Percentiles rank a stretch among this genome's conserved stretches.
These are phyloP conservation scores for Phyllosticta citribraziliensis DNA, from an alignment of 2,329 filamentous ascomycete genomes.

Conservation along the genomic window DNA sequence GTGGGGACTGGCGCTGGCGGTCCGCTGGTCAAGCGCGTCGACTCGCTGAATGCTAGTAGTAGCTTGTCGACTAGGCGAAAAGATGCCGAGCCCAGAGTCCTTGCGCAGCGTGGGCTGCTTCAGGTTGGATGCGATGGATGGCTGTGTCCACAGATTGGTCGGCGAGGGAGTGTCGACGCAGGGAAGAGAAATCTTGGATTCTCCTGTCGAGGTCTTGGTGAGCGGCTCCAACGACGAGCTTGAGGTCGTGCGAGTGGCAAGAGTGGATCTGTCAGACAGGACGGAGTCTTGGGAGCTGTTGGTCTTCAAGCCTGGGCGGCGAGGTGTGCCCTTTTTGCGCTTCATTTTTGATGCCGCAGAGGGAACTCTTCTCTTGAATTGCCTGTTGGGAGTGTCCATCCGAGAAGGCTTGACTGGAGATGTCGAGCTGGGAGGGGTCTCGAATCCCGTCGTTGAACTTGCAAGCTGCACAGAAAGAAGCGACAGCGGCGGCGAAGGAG, in stretches of 20 bases:
- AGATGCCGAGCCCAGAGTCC: constrained; percentile 1
- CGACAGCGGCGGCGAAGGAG: background rate
- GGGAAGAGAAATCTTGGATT: background rate
- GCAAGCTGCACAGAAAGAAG: background rate
- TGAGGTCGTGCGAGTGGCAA: background rate
- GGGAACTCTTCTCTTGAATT: background rate
- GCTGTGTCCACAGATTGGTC: background rate
- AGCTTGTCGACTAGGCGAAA: constrained; percentile 2
- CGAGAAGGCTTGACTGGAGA: constrained; percentile 1
- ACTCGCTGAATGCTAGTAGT: constrained; percentile 5
- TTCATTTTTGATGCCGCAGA: background rate
- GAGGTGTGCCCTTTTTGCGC: background rate
- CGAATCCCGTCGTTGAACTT: background rate
- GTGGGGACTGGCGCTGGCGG: background rate
- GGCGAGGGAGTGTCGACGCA: background rate
- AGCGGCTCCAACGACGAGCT: constrained; percentile 3
- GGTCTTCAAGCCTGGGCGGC: background rate
- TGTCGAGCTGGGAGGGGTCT: constrained; percentile 6
- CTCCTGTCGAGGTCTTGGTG: background rate
- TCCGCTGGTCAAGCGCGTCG: background rate
- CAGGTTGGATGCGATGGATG: background rate
- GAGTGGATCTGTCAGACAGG: background rate
- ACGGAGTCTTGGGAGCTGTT: background rate
- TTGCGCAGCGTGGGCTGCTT: background rate
- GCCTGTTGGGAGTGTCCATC: background rate